phyloP scores from a whole-genome alignment of 495 filamentous ascomycete genomes.

The Podospora pseudopauciseta region DNA sequence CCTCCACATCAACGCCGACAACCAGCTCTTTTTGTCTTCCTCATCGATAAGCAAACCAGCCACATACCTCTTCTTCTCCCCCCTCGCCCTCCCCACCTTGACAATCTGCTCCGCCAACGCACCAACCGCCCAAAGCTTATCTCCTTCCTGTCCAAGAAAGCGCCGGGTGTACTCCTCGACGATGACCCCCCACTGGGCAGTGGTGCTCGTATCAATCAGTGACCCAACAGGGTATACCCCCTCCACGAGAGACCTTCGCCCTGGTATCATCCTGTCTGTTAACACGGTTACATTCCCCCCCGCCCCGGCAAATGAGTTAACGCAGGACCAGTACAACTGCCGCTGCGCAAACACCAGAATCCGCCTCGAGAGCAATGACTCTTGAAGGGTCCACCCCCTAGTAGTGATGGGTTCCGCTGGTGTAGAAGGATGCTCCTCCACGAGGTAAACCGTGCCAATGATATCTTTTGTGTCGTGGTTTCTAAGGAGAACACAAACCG shows the following conservation, averaged over 20 bases:
- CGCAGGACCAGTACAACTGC: not conserved
- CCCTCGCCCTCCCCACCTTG: not conserved
- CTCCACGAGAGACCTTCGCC: not conserved
- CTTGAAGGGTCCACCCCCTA: slow-evolving; percentile 10
- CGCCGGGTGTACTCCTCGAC: not conserved
- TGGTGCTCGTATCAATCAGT: not conserved
- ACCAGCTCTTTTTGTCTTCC: not conserved
- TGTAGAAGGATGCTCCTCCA: not conserved
- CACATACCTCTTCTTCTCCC: not conserved
- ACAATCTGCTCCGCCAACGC: not conserved
- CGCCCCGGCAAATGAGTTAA: not conserved
- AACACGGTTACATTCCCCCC: not conserved
- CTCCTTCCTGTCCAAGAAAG: not conserved
- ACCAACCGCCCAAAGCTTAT: not conserved
- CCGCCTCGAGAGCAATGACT: not conserved
- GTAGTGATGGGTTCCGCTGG: slow-evolving; percentile 1
- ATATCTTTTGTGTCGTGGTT: not conserved
- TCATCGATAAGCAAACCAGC: not conserved
- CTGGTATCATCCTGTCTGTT: not conserved
- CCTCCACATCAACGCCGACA: not conserved
- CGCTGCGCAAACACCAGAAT: not conserved
- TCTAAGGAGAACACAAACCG: not conserved
- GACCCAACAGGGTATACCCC: not conserved
- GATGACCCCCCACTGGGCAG: not conserved
- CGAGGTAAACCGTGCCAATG: not conserved